Evolutionary conservation across 225 moss, liverwort and hornwort genomes (phyloP), one percentile per base, ranked within the genome.

Genomic region (Asterella californica): DNA sequence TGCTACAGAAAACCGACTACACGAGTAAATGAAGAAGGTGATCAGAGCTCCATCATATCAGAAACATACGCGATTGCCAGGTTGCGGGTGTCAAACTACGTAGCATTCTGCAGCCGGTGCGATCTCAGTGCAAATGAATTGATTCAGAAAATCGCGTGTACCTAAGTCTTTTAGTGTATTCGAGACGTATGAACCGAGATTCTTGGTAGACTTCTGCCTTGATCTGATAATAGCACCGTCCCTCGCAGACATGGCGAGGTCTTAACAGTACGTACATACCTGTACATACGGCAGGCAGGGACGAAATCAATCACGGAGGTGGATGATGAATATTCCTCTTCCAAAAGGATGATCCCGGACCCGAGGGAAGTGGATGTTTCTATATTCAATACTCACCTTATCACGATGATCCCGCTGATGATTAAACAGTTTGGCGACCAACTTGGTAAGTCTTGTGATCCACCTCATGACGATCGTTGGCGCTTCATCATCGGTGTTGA

Each of bases 131-230:
- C 67, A 67, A 15, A 12, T 8, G 57, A 57, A 18, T 57, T 18
- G 57, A 19, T 24, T 18, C 1, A 14, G 38, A 42, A 21, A 7
- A 15, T 10, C 10, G 33, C 7, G 25, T 50, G 38, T 77, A 77
- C 76, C 76, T 27, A 77, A 62, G 61, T 77, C 76, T 62, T 77
- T 77, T 18, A 77, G 60, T 62, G 76, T 77, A 62, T 62, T 62
- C 33, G 76, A 77, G 60, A 77, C 76, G 38, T 77, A 77, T 19
- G 76, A 77, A n/a, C 54, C 54, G 21, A 77, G 76, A 42, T 77
- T 63, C 61, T 77, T 77, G 24, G 76, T 60, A 36, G 76, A 77
- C 34, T 77, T 77, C 0, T 77, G 76, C 63, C 61, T 77, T 61
- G 76, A 77, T 45, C 76, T 77, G 61, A 77, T 47, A 9, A 77